Evolutionary conservation across 2,329 filamentous ascomycete genomes (phyloP).

Genomic region (Colletotrichum gigasporum): DNA sequence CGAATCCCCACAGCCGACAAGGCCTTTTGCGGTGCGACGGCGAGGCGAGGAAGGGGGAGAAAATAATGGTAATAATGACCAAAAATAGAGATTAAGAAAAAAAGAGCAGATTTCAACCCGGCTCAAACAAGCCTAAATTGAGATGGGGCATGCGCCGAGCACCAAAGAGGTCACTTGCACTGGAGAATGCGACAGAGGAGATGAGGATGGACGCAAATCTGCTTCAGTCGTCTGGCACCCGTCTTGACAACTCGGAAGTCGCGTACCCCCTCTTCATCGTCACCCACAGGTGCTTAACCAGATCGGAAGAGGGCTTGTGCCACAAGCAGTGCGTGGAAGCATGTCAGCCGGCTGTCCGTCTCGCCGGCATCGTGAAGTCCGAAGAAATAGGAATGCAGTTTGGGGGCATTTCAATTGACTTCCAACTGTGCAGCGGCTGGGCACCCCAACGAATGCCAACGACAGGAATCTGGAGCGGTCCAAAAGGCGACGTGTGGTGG

Average conservation of each 20-base stretch:
- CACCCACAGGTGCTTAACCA: not conserved
- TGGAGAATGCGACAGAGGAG: conserved; percentile 4
- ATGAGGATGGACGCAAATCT: conserved; percentile 12
- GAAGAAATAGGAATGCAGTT: too few species aligned
- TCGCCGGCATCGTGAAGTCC: not conserved
- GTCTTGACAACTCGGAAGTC: not conserved
- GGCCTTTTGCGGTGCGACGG: not conserved
- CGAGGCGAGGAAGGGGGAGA: not conserved
- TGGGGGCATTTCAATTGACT: not conserved
- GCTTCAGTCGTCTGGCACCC: not conserved
- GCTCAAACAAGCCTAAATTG: not conserved
- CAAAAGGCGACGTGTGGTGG: conserved; percentile 1
- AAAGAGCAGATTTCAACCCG: not conserved
- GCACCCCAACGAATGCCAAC: not conserved
- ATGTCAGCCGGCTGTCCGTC: not conserved
- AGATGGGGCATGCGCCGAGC: conserved; percentile 16
- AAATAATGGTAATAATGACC: not conserved
- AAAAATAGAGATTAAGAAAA: not conserved
- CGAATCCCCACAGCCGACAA: conserved; percentile 7
- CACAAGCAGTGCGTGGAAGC: not conserved
- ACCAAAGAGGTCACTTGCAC: not conserved
- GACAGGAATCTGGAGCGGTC: conserved; percentile 13
- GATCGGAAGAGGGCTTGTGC: not conserved
- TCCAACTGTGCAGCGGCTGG: not conserved
- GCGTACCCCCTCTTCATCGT: too few species aligned